Base-by-base conservation (phyloP, 805 yeast genomes). In the Ogataea henricii region DNA sequence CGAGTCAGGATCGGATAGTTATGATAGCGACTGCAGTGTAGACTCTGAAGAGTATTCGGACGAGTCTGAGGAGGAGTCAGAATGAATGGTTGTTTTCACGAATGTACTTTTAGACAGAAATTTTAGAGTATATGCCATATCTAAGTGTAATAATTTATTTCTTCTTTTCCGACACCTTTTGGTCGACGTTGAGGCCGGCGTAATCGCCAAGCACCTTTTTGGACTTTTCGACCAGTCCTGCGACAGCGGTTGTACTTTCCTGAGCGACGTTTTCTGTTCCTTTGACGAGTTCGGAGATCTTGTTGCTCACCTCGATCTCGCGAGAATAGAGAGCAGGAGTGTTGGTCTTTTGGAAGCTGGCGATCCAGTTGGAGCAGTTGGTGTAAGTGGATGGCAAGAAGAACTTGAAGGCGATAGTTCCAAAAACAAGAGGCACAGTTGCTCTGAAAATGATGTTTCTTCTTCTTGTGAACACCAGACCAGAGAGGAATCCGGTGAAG, bases 301-400 rank as follows among this genome's bases (percentile, higher is more conserved):
- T 69, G 32, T 68, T 64, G 30, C 72, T 70, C 13, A 82, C 70
- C 35, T 64, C 60, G 30, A 77, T 74, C 62, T 89, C 96, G 46
- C 77, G 77, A 38, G 74, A 64, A 12, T 91, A 89, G 29, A 89
- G 63, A 33, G 71, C 73, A 4, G 96, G 95, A 37, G 83, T 66
- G 46, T 74, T 71, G 21, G 75, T 66, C 61, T 79, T 68, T 65
- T 89, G 94, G 51, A 79, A 71, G 46, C 70, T 67, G 81, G 88
- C 82, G 3, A 77, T 67, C 57, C 83, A 79, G 6, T 69, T 65
- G 12, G 77, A 67, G 7, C 88, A 79, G 64, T 85, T 87, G 35
- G 60, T 58, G 58, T 79, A 87, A 0, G 96, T 89, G 43, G 74
- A 67, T 14, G 96, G 96, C 58, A 88, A 74, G 57, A 87, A 83